These are phyloP conservation scores for Phialophora chinensis DNA, from an alignment of 2,329 filamentous ascomycete species.

Conservation along the genomic window DNA sequence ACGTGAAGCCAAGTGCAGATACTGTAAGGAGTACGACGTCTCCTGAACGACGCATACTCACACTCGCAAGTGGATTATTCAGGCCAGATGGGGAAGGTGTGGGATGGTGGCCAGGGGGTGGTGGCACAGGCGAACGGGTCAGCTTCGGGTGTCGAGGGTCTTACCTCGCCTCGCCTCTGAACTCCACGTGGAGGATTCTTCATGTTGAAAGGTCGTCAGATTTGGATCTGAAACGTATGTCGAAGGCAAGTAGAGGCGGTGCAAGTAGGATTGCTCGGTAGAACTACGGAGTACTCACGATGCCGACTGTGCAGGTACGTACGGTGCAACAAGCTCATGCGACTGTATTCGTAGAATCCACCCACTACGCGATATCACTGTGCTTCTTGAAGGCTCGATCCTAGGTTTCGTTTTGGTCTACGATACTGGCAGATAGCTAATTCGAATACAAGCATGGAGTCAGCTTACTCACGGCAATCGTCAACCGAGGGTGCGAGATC, in stretches of 20 bases:
- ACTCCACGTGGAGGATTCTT: neutral
- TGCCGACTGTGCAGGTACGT: no score
- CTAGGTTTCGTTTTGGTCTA: neutral
- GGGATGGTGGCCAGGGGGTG: no score
- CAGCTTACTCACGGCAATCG: no score
- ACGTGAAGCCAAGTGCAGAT: neutral
- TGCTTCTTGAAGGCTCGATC: neutral
- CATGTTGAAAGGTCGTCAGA: neutral
- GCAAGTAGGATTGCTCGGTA: neutral
- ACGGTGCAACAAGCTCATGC: neutral
- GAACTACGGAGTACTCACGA: neutral
- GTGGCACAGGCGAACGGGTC: neutral
- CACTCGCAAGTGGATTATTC: no score
- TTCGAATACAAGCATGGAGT: no score
- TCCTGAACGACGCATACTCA: no score
- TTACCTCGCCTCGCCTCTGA: neutral
- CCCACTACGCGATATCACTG: neutral
- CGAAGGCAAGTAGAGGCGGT: neutral
- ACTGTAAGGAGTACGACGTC: no score
- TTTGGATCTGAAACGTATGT: neutral
- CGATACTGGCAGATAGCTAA: no score
- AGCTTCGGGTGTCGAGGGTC: neutral
- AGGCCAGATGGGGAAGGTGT: no score
- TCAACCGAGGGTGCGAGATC: no score
- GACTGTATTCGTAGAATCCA: neutral